Percentiles rank a stretch among this genome's conserved stretches.
phyloP scores from a whole-genome alignment of 1,284 basidiomycete species.

The Microbotryomycetes sp. region DNA sequence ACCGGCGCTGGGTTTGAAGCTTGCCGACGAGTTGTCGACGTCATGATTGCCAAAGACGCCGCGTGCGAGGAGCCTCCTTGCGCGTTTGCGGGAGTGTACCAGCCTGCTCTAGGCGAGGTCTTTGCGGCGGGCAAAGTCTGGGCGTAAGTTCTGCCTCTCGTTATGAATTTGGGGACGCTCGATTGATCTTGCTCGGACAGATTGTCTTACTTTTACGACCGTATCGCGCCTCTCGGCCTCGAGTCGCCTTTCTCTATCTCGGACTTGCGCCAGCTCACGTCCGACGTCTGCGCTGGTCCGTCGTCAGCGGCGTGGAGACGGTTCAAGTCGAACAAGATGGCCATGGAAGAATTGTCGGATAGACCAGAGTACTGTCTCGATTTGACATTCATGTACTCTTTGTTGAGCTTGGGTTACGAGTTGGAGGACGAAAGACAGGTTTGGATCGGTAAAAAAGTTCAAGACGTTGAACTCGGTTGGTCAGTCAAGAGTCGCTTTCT shows the following conservation, averaged over 20 bases:
- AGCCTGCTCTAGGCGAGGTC: conserved; percentile 84
- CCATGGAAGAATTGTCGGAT: conserved; percentile 68
- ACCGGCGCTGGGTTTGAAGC: conserved; percentile 75
- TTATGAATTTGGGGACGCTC: not conserved
- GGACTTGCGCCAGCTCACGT: conserved; percentile 58
- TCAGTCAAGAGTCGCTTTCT: not conserved
- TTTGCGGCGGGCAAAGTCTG: conserved; percentile 51
- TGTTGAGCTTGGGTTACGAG: conserved; percentile 78
- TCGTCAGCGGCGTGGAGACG: conserved; percentile 29
- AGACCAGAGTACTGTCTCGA: conserved; percentile 93
- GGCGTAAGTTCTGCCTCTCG: conserved; percentile 27
- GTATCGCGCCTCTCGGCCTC: conserved; percentile 69
- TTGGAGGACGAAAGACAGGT: conserved; percentile 61
- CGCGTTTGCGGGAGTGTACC: conserved; percentile 95
- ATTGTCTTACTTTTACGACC: conserved; percentile 96
- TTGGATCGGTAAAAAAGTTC: conserved; percentile 77
- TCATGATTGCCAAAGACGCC: conserved; percentile 95
- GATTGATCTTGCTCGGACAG: conserved; percentile 41
- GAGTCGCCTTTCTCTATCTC: conserved; percentile 51
- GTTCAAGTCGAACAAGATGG: conserved; percentile 44
- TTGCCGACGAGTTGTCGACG: conserved; percentile 74
- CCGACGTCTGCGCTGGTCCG: conserved; percentile 63
- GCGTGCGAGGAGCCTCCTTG: conserved; percentile 85
- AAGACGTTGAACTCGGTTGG: conserved; percentile 92
- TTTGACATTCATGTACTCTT: conserved; percentile 85